phyloP scores from a whole-genome alignment of 306 rosid genomes.

The Corylus americana region DNA sequence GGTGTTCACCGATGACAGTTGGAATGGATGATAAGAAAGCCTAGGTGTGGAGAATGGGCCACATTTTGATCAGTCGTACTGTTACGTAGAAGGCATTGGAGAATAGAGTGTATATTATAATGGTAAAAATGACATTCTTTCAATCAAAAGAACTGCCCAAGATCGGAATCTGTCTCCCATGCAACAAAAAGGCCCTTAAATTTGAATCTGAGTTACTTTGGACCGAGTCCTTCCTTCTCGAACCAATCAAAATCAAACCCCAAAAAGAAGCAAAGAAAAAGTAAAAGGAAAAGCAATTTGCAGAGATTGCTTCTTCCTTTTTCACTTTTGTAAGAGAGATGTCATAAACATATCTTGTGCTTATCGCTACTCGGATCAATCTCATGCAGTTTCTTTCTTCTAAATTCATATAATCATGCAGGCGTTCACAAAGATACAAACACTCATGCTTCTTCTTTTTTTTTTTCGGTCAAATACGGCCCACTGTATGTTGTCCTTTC shows the following conservation, averaged over 20 bases:
- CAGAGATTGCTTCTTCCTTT: constrained; percentile 51
- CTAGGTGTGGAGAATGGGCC: background rate
- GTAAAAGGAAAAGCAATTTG: constrained; percentile 62
- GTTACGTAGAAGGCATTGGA: background rate
- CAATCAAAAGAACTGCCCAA: constrained; percentile 45
- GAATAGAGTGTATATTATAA: background rate
- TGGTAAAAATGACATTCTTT: background rate
- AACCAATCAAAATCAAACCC: constrained; percentile 61
- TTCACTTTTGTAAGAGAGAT: constrained; percentile 37
- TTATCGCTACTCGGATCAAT: background rate
- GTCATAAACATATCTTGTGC: background rate
- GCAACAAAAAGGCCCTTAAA: constrained; percentile 41
- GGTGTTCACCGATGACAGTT: background rate
- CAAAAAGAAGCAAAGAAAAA: constrained; percentile 44
- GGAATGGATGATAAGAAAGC: background rate
- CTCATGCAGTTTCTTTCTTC: background rate
- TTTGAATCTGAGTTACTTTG: constrained; percentile 66
- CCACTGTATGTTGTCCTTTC: background rate
- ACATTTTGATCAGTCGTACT: background rate
- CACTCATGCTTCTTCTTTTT: too few species aligned
- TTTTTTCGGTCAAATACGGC: background rate
- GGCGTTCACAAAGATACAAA: background rate
- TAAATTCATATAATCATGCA: background rate
- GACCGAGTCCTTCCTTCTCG: constrained; percentile 75
- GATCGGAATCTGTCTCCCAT: constrained; percentile 71